Percentiles rank a stretch among this genome's conserved stretches.
phyloP scores from a whole-genome alignment of 2,329 filamentous ascomycete species.

The Aspergillus pseudoglaucus region DNA sequence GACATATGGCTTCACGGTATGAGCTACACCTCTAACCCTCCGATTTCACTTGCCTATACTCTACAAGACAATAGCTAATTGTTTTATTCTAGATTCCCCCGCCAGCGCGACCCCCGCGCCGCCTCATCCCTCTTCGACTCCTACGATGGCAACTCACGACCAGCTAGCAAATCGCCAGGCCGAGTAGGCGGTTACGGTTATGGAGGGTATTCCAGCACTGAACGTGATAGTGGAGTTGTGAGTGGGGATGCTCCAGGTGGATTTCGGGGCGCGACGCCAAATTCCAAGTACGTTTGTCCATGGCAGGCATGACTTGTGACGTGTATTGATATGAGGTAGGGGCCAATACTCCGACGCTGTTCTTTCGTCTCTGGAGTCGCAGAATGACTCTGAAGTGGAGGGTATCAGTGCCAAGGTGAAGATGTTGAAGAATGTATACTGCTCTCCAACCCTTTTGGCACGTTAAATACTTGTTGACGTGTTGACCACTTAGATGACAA shows the following conservation, averaged over 20 bases:
- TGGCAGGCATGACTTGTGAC: background rate
- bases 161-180: slow-evolving; percentile 33
- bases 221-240: slow-evolving; percentile 14
- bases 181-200: slow-evolving; percentile 49
- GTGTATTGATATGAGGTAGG: slow-evolving; percentile 36
- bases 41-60: background rate
- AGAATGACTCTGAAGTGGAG: slow-evolving; percentile 85
- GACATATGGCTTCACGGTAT: slow-evolving; percentile 32
- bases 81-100: slow-evolving; percentile 51
- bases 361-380: slow-evolving; percentile 86
- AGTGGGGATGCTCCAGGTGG: slow-evolving; percentile 22
- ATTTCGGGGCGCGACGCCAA: slow-evolving; percentile 62
- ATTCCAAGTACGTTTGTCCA: slow-evolving; percentile 50
- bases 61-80: background rate
- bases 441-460: background rate
- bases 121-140: slow-evolving; percentile 68
- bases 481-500: slow-evolving; percentile 62
- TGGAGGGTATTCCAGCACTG: slow-evolving; percentile 24
- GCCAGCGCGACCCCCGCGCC: slow-evolving; percentile 60
- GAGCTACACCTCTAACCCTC: slow-evolving; percentile 1
- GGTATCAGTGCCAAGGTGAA: slow-evolving; percentile 87
- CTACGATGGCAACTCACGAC: slow-evolving; percentile 54
- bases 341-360: slow-evolving; percentile 92
- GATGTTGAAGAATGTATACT: slow-evolving; percentile 77
- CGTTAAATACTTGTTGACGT: background rate